Base-by-base conservation (phyloP, 176 grass and related monocot species). In the Phyllostachys edulis region DNA sequence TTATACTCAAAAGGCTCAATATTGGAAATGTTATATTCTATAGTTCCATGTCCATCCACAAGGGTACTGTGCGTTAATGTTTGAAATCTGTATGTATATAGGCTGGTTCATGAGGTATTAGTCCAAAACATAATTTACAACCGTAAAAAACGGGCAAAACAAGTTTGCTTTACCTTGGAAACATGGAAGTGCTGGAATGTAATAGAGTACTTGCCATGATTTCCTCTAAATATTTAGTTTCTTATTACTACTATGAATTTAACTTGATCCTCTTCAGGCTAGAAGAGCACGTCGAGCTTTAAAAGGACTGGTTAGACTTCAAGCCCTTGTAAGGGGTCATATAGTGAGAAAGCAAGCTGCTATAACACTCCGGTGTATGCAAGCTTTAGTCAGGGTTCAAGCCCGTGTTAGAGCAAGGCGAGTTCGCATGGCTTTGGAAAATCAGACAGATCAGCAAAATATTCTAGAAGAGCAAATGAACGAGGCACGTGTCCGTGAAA, bases 321-420 rank as follows among this genome's bases (percentile, higher is more conserved):
- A 98, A 75, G 96, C 96, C 37, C 96, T 98, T 78, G 96, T 93
- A 78, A 93, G 96, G 81, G 96, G 96, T 77, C 87, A 98, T 86
- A 90, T 94, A 61, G 93, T 98, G 24, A 94, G 96, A 95, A 98
- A 98, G 83, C 96, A 98, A 89, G 96, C 96, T 76, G 93, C 91
- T 67, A 94, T 91, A 14, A 98, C 93, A 51, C 93, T 98, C 42
- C 86, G 87, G 13, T 95, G 93, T 80, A 98, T 98, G 96, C 96
- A 95, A 94, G 91, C 93, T 77, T 88, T 98, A 75, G 96, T 95
- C 39, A 81, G 96, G 76, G 96, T 95, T 73, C 96, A 98, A 82
- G 93, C 96, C 37, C 93, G 89, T 80, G 93, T 98, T 52, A 92
- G 91, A 85, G 93, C 96, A 68, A 92, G 93, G 61, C 85, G 91